Conservation (phyloP, 108 stramenopile species). For the Fistulifera solaris region DNA sequence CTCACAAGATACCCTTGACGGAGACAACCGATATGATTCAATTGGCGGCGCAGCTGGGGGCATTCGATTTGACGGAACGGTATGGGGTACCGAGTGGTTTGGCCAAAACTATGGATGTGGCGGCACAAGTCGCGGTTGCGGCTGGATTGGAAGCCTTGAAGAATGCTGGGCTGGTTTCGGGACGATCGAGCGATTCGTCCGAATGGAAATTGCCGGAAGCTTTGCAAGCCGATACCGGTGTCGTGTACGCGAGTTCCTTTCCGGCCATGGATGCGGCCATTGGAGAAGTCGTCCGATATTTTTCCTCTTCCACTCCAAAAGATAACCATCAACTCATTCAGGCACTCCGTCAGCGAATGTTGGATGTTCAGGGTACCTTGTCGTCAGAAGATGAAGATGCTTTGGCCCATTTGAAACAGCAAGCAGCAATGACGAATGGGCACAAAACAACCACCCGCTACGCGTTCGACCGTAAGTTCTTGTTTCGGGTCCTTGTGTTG, state of each 20-base stretch:
- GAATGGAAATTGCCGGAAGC: conserved; percentile 88
- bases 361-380: conserved; percentile 55
- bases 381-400: conserved; percentile 79
- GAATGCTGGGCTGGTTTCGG: conserved; percentile 84
- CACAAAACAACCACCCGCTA: conserved; percentile 44
- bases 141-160: conserved; percentile 93
- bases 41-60: conserved; percentile 84
- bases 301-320: conserved; percentile 82
- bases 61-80: conserved; percentile 52
- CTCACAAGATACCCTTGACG: conserved; percentile 42
- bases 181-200: conserved; percentile 54
- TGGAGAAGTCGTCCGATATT: conserved; percentile 89
- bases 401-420: conserved; percentile 63
- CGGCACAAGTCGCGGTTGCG: conserved; percentile 92
- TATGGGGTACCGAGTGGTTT: conserved; percentile 87
- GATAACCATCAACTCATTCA: conserved; percentile 67
- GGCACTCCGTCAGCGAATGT: conserved; percentile 66
- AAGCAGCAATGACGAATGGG: conserved; percentile 22
- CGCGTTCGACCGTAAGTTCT: conserved; percentile 94
- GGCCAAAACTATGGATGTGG: conserved; percentile 92
- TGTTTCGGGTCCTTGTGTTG: conserved; percentile 91
- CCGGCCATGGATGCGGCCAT: conserved; percentile 96
- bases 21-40: conserved; percentile 62
- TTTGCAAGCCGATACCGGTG: conserved; percentile 89
- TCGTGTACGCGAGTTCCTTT: conserved; percentile 92